Evolutionary conservation across 345 rosid genomes (phyloP).

Genomic region (Aegle marmelos): DNA sequence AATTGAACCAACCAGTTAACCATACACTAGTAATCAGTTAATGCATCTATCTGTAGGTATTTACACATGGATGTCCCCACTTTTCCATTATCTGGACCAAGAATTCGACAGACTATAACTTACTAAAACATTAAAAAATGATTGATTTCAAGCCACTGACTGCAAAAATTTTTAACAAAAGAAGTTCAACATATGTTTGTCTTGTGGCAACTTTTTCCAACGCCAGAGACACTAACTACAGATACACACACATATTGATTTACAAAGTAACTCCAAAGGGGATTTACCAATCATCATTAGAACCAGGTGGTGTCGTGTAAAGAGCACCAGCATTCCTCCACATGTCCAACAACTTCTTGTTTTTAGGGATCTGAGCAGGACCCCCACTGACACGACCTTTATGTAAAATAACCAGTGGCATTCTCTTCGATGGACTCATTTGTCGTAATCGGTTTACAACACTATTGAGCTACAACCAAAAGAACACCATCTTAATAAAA

Average conservation of each 20-base stretch:
- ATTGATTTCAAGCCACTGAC: background rate
- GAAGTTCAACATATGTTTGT: background rate
- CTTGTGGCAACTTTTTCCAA: background rate
- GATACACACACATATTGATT: no score
- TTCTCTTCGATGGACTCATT: constrained; percentile 64
- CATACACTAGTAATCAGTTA: no score
- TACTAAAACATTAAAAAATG: background rate
- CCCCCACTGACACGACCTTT: constrained; percentile 67
- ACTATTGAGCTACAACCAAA: constrained; percentile 55
- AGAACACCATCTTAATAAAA: background rate
- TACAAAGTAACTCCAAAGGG: background rate
- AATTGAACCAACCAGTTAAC: no score
- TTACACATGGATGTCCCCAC: background rate
- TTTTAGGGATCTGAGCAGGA: constrained; percentile 57
- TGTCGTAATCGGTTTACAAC: constrained; percentile 49
- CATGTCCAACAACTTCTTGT: constrained; percentile 57
- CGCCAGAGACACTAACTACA: no score
- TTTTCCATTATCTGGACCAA: background rate
- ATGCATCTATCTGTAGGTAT: no score
- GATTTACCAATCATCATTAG: constrained; percentile 93
- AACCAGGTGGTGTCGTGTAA: constrained; percentile 82
- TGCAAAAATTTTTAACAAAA: background rate
- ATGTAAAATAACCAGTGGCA: constrained; percentile 82
- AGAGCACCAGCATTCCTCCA: constrained; percentile 82
- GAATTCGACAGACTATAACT: background rate